A percentile compares a stretch with the other conserved stretches of the same genome.
Conservation (phyloP, 2,329 filamentous ascomycete species). For the Chaetomium olivaceum region DNA sequence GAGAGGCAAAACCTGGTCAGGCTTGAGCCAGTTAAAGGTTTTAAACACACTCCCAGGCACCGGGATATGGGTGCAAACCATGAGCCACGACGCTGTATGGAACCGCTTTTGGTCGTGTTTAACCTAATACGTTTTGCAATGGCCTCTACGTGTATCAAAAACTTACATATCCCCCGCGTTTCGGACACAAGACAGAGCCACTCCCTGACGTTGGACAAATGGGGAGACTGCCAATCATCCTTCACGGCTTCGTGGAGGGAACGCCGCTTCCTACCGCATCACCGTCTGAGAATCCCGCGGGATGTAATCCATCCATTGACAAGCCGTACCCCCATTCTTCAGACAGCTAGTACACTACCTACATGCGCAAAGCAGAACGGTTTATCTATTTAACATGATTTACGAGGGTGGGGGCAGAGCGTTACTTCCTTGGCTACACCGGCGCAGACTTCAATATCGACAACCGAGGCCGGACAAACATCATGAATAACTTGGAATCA, state of each 20-base stretch:
- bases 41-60: too few species aligned
- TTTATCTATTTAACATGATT: not conserved
- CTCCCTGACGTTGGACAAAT: not conserved
- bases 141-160: too few species aligned
- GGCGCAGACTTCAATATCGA: not conserved
- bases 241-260: not conserved
- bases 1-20: not conserved
- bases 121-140: not conserved
- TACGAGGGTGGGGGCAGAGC: not conserved
- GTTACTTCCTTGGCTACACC: not conserved
- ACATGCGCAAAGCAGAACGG: too few species aligned
- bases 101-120: not conserved
- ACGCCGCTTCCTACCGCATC: not conserved
- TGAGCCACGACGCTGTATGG: not conserved
- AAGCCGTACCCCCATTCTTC: not conserved
- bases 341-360: not conserved
- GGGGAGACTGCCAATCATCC: too few species aligned
- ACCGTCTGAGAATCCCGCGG: not conserved
- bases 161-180: not conserved
- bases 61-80: too few species aligned
- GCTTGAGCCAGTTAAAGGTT: too few species aligned
- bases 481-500: not conserved
- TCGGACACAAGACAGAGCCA: not conserved
- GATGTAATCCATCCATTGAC: not conserved
- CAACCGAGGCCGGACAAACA: too few species aligned